phyloP scores from a whole-genome alignment of 805 yeast genomes.

The Wickerhamiella siamensis region DNA sequence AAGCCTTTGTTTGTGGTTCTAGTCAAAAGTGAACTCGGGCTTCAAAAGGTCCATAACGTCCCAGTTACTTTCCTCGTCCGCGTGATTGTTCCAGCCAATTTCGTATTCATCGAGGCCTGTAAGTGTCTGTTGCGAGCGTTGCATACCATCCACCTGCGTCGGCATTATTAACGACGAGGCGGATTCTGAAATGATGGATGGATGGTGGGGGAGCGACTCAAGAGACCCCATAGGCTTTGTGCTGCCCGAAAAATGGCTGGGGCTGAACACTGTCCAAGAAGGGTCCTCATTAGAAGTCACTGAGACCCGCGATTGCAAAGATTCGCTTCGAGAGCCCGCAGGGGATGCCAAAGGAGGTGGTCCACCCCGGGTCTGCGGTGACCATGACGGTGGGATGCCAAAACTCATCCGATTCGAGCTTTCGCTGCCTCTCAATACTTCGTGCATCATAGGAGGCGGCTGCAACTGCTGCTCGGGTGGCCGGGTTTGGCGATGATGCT shows the following conservation, averaged over 20 bases:
- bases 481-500: neutral
- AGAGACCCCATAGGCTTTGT: too few relatives aligned
- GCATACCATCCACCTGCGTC: neutral
- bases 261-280: neutral
- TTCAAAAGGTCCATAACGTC: neutral
- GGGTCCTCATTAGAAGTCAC: neutral
- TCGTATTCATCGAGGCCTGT: neutral
- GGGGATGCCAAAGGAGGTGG: neutral
- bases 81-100: neutral
- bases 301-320: neutral
- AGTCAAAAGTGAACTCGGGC: neutral
- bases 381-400: neutral
- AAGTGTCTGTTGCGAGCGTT: neutral
- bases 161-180: too few relatives aligned
- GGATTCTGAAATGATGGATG: too few relatives aligned
- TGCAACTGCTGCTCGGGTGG: neutral
- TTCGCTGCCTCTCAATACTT: neutral
- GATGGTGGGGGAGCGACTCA: too few relatives aligned
- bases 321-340: neutral
- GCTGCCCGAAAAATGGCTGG: neutral
- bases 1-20: neutral
- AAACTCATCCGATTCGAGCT: neutral
- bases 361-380: neutral
- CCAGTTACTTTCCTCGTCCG: neutral
- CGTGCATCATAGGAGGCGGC: neutral